These are phyloP conservation scores for Lepidium africanum DNA, from an alignment of 345 rosid species.

Conservation along the genomic window DNA sequence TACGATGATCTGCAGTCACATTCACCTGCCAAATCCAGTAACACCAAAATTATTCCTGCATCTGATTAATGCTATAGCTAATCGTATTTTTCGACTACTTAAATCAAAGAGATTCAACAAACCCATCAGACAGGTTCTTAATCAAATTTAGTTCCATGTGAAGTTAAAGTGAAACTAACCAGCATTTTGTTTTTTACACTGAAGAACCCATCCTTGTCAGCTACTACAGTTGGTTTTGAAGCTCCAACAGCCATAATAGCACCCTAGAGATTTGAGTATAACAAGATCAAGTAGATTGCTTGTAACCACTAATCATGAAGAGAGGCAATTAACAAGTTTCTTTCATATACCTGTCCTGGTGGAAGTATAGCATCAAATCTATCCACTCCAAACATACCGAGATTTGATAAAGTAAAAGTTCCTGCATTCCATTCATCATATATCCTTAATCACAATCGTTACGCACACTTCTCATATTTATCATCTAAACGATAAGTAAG, in stretches of 20 bases:
- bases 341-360: conserved; percentile 66
- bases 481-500: neutral
- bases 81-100: neutral
- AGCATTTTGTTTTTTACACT: conserved; percentile 79
- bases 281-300: neutral
- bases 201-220: conserved; percentile 87
- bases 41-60: neutral
- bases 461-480: neutral
- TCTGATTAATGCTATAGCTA: neutral
- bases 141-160: neutral
- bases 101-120: neutral
- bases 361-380: conserved; percentile 98
- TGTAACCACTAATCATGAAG: conserved; percentile 1
- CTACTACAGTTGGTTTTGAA: conserved; percentile 83
- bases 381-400: conserved; percentile 27
- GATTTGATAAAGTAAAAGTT: too few species aligned
- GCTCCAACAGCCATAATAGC: conserved; percentile 99
- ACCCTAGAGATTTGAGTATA: conserved; percentile 47
- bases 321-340: neutral
- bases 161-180: conserved; percentile 41
- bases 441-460: neutral
- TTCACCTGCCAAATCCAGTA: conserved; percentile 54
- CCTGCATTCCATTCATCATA: too few species aligned
- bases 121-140: neutral
- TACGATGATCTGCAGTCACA: conserved; percentile 93